These are phyloP conservation scores for Salicornia ramosissima DNA, from an alignment of 148 eudicot species.

Conservation along the genomic window DNA sequence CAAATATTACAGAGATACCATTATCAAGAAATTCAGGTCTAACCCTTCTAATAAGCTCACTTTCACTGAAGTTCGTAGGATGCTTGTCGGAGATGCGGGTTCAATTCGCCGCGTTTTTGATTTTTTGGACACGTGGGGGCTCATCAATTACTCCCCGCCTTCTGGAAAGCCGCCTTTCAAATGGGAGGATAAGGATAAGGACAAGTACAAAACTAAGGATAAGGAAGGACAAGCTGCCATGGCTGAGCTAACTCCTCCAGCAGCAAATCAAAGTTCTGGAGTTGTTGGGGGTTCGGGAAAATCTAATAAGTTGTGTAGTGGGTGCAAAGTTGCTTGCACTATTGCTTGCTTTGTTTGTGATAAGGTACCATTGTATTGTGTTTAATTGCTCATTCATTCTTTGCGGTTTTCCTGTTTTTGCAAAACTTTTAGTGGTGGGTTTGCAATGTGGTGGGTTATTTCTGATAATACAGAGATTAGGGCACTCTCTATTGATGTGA, in stretches of 20 bases:
- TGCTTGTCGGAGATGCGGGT: constrained; percentile 77
- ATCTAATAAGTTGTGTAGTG: constrained; percentile 58
- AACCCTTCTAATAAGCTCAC: constrained; percentile 58
- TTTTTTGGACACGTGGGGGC: constrained; percentile 91
- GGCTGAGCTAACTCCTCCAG: constrained; percentile 23
- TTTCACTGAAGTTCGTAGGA: constrained; percentile 75
- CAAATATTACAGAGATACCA: constrained; percentile 75
- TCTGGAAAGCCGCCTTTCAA: constrained; percentile 39
- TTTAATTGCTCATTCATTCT: not conserved
- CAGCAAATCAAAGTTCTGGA: not conserved
- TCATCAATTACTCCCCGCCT: constrained; percentile 62
- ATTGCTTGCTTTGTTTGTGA: constrained; percentile 87
- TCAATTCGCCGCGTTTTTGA: constrained; percentile 79
- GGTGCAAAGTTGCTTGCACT: constrained; percentile 62
- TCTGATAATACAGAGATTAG: not conserved
- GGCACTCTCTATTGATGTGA: not conserved
- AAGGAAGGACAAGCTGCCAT: not conserved
- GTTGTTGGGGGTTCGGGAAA: constrained; percentile 22
- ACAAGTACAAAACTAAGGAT: constrained; percentile 25
- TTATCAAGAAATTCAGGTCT: constrained; percentile 47
- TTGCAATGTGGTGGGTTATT: not conserved
- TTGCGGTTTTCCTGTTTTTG: not conserved
- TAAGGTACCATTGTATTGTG: constrained; percentile 40
- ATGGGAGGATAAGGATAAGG: constrained; percentile 64
- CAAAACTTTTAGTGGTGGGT: not conserved